phyloP scores from a whole-genome alignment of 1,284 basidiomycete genomes.

The Pseudozyma pruni region DNA sequence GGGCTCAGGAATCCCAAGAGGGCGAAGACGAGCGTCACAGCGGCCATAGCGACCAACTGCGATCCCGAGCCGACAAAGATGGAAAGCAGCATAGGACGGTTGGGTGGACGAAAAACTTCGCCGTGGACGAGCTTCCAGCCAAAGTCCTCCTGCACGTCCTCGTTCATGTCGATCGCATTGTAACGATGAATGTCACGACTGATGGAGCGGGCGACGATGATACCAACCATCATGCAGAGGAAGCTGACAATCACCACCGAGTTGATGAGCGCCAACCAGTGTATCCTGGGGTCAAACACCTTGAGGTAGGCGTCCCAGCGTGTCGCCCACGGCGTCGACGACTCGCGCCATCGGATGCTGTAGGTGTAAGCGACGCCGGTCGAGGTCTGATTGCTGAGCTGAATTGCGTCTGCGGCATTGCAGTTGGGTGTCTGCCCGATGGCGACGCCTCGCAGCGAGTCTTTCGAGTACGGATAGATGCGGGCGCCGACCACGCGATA shows the following conservation, averaged over 20 bases:
- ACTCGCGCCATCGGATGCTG: constrained; percentile 86
- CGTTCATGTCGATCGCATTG: constrained; percentile 91
- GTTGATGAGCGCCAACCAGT: constrained; percentile 90
- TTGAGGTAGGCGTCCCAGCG: constrained; percentile 89
- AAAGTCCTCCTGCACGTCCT: constrained; percentile 97
- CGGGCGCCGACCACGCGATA: constrained; percentile 65
- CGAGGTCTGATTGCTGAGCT: constrained; percentile 71
- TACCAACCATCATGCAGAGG: constrained; percentile 87
- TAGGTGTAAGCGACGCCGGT: constrained; percentile 90
- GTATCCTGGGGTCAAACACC: constrained; percentile 68
- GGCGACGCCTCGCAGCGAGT: constrained; percentile 42
- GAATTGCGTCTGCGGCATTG: constrained; percentile 43
- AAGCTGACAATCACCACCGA: constrained; percentile 79
- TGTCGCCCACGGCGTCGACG: constrained; percentile 79
- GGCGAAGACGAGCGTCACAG: constrained; percentile 93
- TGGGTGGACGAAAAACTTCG: constrained; percentile 90
- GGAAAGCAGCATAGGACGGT: constrained; percentile 78
- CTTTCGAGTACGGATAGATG: constrained; percentile 57
- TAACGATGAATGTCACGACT: constrained; percentile 94
- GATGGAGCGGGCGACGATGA: constrained; percentile 87
- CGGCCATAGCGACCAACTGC: constrained; percentile 88
- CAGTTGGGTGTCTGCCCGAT: constrained; percentile 39
- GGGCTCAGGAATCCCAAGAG: constrained; percentile 97
- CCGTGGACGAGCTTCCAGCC: constrained; percentile 98
- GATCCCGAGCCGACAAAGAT: constrained; percentile 89